Percentiles rank a stretch among this genome's conserved stretches.
These are phyloP conservation scores for Scopulariopsis brevicaulis DNA, from an alignment of 2,329 filamentous ascomycete genomes.

Conservation along the genomic window DNA sequence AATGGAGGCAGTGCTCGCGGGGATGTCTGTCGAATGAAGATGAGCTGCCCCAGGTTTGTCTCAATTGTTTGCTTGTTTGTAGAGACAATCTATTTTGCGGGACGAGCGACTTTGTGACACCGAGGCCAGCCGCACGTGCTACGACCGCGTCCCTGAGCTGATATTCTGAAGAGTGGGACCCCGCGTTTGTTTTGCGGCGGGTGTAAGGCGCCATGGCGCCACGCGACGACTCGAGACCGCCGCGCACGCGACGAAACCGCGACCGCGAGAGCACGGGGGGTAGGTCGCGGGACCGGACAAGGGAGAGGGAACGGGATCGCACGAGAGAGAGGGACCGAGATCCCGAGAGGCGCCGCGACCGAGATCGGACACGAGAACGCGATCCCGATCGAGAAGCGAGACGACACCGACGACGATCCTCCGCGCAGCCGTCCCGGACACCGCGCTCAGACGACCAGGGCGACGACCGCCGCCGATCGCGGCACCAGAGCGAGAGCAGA, in stretches of 20 bases:
- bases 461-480: neutral
- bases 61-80: neutral
- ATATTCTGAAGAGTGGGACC: neutral
- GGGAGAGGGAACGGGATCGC: constrained; percentile 1
- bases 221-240: neutral
- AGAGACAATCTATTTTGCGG: neutral
- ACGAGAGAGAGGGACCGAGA: neutral
- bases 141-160: neutral
- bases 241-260: constrained; percentile 3
- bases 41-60: too few species aligned
- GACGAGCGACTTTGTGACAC: neutral
- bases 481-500: constrained; percentile 20
- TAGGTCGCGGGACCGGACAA: constrained; percentile 4
- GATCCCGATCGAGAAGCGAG: neutral
- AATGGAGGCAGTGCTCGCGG: neutral
- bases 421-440: neutral
- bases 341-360: neutral
- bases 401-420: constrained; percentile 3
- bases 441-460: neutral
- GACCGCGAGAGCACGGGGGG: neutral
- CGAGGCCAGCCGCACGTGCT: neutral
- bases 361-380: neutral
- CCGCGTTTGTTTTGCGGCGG: neutral
- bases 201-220: neutral
- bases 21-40: neutral